Conservation (phyloP, 371 early-diverging fungal species). For the Apophysomyces variabilis region DNA sequence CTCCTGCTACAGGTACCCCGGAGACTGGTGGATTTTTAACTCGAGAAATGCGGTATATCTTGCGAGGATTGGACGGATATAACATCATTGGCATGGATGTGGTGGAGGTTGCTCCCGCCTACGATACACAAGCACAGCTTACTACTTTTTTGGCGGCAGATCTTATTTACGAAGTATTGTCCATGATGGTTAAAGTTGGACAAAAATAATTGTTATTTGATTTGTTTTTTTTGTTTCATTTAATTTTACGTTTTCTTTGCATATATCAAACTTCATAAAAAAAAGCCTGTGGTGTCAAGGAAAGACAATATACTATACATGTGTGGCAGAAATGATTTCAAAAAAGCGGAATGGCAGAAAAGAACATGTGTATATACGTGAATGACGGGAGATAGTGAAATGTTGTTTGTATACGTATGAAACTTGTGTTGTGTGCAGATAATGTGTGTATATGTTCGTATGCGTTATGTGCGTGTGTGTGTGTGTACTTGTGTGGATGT, state of each 20-base stretch:
- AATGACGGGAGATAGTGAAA: no score
- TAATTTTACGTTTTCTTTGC: constrained; percentile 2
- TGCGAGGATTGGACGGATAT: constrained; percentile 39
- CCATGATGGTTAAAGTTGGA: constrained; percentile 52
- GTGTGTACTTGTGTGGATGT: no score
- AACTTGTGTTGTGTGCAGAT: no score
- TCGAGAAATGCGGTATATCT: constrained; percentile 32
- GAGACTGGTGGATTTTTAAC: constrained; percentile 40
- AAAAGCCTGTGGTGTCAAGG: not conserved
- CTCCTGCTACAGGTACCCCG: constrained; percentile 42
- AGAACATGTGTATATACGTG: not conserved
- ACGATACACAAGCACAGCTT: constrained; percentile 56
- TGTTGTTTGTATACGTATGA: no score
- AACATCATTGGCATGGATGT: constrained; percentile 44
- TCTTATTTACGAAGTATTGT: constrained; percentile 47
- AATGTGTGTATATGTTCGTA: no score
- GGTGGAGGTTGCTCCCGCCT: constrained; percentile 53
- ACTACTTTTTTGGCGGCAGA: constrained; percentile 52
- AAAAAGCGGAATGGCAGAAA: not conserved
- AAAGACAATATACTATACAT: not conserved
- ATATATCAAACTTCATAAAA: constrained; percentile 5
- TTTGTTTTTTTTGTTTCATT: not conserved
- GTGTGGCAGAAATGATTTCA: not conserved
- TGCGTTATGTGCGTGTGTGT: no score
- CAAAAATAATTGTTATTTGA: not conserved